Evolutionary conservation across 805 yeast genomes (phyloP).

Genomic region (Millerago galiae): DNA sequence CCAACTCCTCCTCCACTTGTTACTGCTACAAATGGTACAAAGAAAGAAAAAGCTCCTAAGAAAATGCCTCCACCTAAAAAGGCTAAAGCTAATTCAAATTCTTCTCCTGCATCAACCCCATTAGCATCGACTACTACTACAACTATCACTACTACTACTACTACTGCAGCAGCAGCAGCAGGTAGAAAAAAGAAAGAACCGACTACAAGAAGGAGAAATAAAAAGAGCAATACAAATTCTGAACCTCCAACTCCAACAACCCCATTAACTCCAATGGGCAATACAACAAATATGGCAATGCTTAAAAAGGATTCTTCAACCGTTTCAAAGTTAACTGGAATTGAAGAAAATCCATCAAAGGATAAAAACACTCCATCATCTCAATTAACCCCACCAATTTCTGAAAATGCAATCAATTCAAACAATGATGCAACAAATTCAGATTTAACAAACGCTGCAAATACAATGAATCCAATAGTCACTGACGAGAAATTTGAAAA

Average conservation of each 20-base stretch:
- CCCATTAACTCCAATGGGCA: constrained; percentile 26
- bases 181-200: constrained; percentile 22
- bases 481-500: constrained; percentile 1
- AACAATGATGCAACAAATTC: constrained; percentile 1
- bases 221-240: constrained; percentile 19
- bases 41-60: constrained; percentile 4
- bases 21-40: constrained; percentile 9
- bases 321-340: constrained; percentile 10
- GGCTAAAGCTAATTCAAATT: not conserved
- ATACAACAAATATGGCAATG: constrained; percentile 4
- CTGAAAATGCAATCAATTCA: constrained; percentile 22
- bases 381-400: constrained; percentile 23
- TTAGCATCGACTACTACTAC: constrained; percentile 1
- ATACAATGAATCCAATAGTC: constrained; percentile 3
- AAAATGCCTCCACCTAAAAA: constrained; percentile 24
- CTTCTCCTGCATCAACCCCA: constrained; percentile 6
- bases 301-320: constrained; percentile 8
- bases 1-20: too few relatives aligned
- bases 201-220: constrained; percentile 13
- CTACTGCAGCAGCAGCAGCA: not conserved
- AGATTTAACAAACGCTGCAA: constrained; percentile 1
- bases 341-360: constrained; percentile 8
- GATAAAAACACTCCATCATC: constrained; percentile 16
- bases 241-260: constrained; percentile 39
- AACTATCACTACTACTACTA: not conserved